Evolutionary conservation across 768 basidiomycete genomes (phyloP).

Genomic region (Mycena epipterygia): DNA sequence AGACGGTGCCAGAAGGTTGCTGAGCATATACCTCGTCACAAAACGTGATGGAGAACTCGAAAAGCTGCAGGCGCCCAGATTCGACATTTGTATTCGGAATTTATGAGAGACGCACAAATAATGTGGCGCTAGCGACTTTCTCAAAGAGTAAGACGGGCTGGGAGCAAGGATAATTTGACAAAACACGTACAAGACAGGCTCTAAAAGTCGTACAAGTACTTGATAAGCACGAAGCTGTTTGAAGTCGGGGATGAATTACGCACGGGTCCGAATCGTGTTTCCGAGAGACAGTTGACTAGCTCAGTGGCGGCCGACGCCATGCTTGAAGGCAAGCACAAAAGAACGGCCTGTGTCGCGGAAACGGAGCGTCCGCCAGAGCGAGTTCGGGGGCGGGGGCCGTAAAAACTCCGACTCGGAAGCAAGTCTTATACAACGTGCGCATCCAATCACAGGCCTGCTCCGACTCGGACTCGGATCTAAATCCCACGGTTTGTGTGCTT

Average conservation of each 20-base stretch:
- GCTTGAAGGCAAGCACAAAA: too few relatives aligned
- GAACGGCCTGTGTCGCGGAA: too few relatives aligned
- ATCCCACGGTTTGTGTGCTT: too few relatives aligned
- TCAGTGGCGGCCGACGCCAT: neutral
- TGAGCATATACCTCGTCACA: conserved; percentile 13
- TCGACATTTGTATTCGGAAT: neutral
- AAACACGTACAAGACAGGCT: conserved; percentile 14
- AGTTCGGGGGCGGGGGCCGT: neutral
- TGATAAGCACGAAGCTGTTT: neutral
- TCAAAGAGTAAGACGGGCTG: neutral
- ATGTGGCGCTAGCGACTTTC: conserved; percentile 23
- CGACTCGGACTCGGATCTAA: too few relatives aligned
- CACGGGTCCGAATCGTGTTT: conserved; percentile 7
- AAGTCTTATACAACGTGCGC: too few relatives aligned
- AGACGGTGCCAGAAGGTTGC: too few relatives aligned
- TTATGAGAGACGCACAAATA: conserved; percentile 19
- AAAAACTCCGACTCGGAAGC: too few relatives aligned
- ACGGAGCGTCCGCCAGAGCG: neutral
- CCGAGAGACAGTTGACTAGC: neutral
- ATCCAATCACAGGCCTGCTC: too few relatives aligned
- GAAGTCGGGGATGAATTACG: neutral
- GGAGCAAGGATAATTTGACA: neutral
- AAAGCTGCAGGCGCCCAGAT: conserved; percentile 6
- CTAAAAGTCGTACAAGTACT: neutral
- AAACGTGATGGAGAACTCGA: conserved; percentile 27